Evolutionary conservation across 2,329 filamentous ascomycete species (phyloP).

Genomic region (Stachybotrys chlorohalonatus): DNA sequence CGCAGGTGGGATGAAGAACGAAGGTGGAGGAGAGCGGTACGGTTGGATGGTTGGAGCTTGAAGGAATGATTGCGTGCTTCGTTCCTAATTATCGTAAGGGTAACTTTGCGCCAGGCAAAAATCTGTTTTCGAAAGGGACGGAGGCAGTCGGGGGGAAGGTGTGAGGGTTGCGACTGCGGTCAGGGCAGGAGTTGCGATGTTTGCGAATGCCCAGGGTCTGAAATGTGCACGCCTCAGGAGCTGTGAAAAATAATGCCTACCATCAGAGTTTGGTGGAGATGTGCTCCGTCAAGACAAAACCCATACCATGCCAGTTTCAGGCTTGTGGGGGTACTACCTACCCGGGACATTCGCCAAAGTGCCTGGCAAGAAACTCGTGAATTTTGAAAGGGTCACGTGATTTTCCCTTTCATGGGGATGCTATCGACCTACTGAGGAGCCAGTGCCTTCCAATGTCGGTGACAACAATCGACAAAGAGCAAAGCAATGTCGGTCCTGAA

Average conservation of each 20-base stretch:
- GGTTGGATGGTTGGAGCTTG: slow-evolving; percentile 10
- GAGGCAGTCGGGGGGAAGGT: slow-evolving; percentile 7
- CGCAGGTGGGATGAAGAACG: slow-evolving; percentile 3
- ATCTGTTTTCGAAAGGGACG: slow-evolving; percentile 6
- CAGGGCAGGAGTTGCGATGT: slow-evolving; percentile 10
- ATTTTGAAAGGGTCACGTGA: not conserved
- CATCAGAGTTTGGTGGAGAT: not conserved
- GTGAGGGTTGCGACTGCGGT: not conserved
- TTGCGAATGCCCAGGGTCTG: not conserved
- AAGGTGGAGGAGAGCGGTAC: slow-evolving; percentile 10
- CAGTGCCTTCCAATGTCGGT: no score
- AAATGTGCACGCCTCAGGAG: not conserved
- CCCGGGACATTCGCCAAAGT: not conserved
- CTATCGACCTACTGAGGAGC: no score
- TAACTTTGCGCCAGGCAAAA: slow-evolving; percentile 32
- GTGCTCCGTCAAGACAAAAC: not conserved
- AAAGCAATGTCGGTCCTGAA: no score
- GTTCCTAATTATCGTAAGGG: slow-evolving; percentile 9
- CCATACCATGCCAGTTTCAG: not conserved
- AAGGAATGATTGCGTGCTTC: slow-evolving; percentile 17
- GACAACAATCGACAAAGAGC: no score
- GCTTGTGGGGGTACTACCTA: not conserved
- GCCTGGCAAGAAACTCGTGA: not conserved
- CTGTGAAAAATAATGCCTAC: not conserved
- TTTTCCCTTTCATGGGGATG: no score